Percentiles rank a stretch among this genome's conserved stretches.
phyloP scores from a whole-genome alignment of 2,329 filamentous ascomycete species.

The Clonostachys byssicola region DNA sequence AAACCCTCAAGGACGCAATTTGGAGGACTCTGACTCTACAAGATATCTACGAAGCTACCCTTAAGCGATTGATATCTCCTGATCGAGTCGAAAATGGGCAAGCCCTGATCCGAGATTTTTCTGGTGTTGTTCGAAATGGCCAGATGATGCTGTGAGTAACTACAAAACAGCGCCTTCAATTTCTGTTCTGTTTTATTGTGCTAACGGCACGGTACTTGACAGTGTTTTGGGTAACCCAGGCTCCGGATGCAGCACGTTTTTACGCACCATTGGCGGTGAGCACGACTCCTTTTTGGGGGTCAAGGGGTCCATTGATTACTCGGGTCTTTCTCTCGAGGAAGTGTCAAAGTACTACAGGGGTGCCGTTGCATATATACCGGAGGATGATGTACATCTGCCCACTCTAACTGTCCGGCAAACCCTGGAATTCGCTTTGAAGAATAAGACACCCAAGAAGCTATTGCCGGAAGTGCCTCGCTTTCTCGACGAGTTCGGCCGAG shows the following conservation, averaged over 20 bases:
- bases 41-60: slow-evolving; percentile 5
- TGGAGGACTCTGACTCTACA: slow-evolving; percentile 6
- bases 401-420: slow-evolving; percentile 74
- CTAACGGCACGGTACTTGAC: not conserved
- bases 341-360: slow-evolving; percentile 59
- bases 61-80: slow-evolving; percentile 3
- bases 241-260: slow-evolving; percentile 59
- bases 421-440: slow-evolving; percentile 62
- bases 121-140: slow-evolving; percentile 4
- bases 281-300: slow-evolving; percentile 51
- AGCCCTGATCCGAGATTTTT: slow-evolving; percentile 5
- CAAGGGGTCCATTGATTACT: slow-evolving; percentile 51
- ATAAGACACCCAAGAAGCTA: slow-evolving; percentile 51
- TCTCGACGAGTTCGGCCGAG: not conserved
- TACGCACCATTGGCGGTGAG: slow-evolving; percentile 59
- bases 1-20: slow-evolving; percentile 5
- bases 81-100: slow-evolving; percentile 3
- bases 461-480: not conserved
- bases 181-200: not conserved
- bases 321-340: slow-evolving; percentile 32
- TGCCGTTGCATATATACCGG: slow-evolving; percentile 58
- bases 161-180: not conserved
- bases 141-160: slow-evolving; percentile 6
- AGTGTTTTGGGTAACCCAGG: slow-evolving; percentile 61
- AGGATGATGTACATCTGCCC: slow-evolving; percentile 70